These are phyloP conservation scores for Coemansia sp. DNA, from an alignment of 192 early-diverging fungal species.

Conservation along the genomic window DNA sequence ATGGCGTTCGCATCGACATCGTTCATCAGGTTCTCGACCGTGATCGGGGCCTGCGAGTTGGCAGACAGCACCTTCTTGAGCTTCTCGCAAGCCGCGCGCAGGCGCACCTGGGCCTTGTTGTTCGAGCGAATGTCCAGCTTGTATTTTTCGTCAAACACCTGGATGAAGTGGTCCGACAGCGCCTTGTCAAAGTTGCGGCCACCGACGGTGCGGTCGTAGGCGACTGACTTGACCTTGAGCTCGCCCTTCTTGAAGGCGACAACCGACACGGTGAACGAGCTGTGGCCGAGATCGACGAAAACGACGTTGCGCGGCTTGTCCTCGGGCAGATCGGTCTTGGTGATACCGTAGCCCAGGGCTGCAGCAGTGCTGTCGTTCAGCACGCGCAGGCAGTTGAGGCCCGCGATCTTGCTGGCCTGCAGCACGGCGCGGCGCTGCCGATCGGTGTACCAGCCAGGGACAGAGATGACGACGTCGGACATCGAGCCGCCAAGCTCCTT, in stretches of 20 bases:
- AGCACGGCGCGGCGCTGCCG: conserved; percentile 84
- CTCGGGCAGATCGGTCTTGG: conserved; percentile 95
- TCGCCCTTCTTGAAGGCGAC: conserved; percentile 96
- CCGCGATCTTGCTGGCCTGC: conserved; percentile 82
- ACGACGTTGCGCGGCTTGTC: conserved; percentile 85
- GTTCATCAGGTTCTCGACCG: conserved; percentile 95
- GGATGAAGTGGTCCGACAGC: conserved; percentile 80
- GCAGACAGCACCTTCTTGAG: conserved; percentile 96
- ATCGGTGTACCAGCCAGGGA: conserved; percentile 94
- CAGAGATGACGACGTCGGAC: conserved; percentile 90
- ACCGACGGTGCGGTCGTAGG: conserved; percentile 92
- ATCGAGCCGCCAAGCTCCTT: conserved; percentile 80
- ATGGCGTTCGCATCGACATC: conserved; percentile 88
- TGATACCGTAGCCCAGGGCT: conserved; percentile 97
- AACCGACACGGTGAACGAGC: conserved; percentile 74
- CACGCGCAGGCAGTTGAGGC: conserved; percentile 85
- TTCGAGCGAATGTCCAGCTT: conserved; percentile 88
- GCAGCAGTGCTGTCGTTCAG: conserved; percentile 92
- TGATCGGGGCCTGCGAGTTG: conserved; percentile 86
- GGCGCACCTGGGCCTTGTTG: conserved; percentile 86
- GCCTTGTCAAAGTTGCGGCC: conserved; percentile 94
- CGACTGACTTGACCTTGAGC: conserved; percentile 84
- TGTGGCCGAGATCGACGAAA: conserved; percentile 94
- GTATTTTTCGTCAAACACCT: conserved; percentile 91
- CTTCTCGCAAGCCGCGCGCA: conserved; percentile 85